phyloP scores from a whole-genome alignment of 768 basidiomycete genomes.

The Serendipita vermifera region DNA sequence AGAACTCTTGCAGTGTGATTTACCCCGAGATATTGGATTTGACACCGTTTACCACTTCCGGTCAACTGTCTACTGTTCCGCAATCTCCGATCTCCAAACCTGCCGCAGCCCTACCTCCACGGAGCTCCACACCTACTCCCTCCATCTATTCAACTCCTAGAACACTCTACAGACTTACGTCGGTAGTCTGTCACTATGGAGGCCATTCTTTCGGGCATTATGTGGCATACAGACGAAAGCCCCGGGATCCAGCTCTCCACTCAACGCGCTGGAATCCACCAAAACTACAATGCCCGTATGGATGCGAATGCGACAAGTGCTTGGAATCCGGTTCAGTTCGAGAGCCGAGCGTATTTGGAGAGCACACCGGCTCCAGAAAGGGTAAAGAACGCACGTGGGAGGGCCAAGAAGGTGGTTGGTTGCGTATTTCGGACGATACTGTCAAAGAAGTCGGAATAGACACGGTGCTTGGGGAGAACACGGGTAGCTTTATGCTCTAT shows the following conservation, averaged over 20 bases:
- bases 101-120: slow-evolving; percentile 30
- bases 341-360: slow-evolving; percentile 22
- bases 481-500: slow-evolving; percentile 81
- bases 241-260: slow-evolving; percentile 34
- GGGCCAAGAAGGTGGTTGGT: slow-evolving; percentile 41
- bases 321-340: slow-evolving; percentile 40
- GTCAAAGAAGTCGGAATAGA: slow-evolving; percentile 67
- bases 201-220: slow-evolving; percentile 92
- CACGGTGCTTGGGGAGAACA: slow-evolving; percentile 57
- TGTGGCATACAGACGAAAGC: slow-evolving; percentile 79
- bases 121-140: slow-evolving; percentile 44
- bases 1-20: slow-evolving; percentile 67
- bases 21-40: slow-evolving; percentile 87
- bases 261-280: slow-evolving; percentile 30
- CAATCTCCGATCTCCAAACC: slow-evolving; percentile 59
- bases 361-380: not conserved
- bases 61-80: slow-evolving; percentile 57
- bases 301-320: slow-evolving; percentile 38
- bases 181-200: slow-evolving; percentile 88
- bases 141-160: slow-evolving; percentile 39
- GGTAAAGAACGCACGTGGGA: slow-evolving; percentile 1
- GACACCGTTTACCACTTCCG: slow-evolving; percentile 75
- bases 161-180: slow-evolving; percentile 72
- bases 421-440: slow-evolving; percentile 75
- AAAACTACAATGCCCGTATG: slow-evolving; percentile 30